phyloP scores from a whole-genome alignment of 2,329 filamentous ascomycete genomes.

The Epichloe sibirici region DNA sequence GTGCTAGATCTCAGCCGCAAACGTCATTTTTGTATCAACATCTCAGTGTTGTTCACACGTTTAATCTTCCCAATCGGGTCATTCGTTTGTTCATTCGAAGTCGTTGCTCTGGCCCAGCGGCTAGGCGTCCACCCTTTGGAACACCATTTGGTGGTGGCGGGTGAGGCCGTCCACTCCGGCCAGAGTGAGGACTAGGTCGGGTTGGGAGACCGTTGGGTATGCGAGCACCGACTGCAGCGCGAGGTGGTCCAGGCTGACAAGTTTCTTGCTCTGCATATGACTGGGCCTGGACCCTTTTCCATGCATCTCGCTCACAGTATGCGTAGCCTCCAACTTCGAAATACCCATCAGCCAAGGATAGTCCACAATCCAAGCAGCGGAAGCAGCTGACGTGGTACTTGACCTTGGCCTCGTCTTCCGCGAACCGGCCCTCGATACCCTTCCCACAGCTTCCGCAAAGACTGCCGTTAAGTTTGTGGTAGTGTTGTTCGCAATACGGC shows the following conservation, averaged over 20 bases:
- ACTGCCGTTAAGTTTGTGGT: constrained; percentile 82
- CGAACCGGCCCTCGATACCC: constrained; percentile 88
- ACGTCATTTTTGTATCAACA: background rate
- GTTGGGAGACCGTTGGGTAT: constrained; percentile 12
- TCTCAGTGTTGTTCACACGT: constrained; percentile 33
- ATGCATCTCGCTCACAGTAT: constrained; percentile 82
- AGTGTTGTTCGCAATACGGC: constrained; percentile 86
- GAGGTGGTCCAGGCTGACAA: constrained; percentile 6
- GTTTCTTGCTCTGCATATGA: constrained; percentile 7
- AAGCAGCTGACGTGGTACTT: constrained; percentile 88
- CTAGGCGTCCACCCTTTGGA: constrained; percentile 8
- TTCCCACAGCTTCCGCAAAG: constrained; percentile 67
- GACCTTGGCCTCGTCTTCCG: constrained; percentile 64
- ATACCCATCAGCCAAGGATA: constrained; percentile 70
- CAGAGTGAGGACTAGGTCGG: constrained; percentile 10
- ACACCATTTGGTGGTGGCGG: constrained; percentile 1
- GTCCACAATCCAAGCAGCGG: constrained; percentile 66
- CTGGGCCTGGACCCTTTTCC: constrained; percentile 34
- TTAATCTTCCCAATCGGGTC: constrained; percentile 37
- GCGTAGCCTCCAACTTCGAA: constrained; percentile 73
- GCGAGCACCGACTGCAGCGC: constrained; percentile 10
- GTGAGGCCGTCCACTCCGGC: constrained; percentile 3
- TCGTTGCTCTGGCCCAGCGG: constrained; percentile 9
- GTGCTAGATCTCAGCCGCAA: background rate
- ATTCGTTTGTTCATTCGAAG: constrained; percentile 50